Evolutionary conservation across 2,329 filamentous ascomycete species (phyloP).

Genomic region (Tolypocladium pustulatum): DNA sequence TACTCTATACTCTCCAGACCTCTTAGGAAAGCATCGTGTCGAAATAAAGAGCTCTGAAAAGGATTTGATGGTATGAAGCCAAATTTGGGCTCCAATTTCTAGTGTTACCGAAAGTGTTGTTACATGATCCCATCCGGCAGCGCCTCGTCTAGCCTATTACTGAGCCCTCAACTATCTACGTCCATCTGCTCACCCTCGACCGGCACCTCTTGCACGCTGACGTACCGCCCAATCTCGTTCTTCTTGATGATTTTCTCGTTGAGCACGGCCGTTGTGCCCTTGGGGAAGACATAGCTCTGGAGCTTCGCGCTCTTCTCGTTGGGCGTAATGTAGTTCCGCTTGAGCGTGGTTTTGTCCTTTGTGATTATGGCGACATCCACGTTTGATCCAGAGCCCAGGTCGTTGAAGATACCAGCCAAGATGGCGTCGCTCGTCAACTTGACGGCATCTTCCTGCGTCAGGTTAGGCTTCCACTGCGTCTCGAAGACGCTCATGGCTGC

Average conservation of each 20-base stretch:
- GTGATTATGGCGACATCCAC: conserved; percentile 96
- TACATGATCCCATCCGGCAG: background rate
- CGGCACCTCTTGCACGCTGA: conserved; percentile 79
- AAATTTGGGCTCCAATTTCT: conserved; percentile 1
- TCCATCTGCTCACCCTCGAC: conserved; percentile 62
- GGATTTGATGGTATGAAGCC: background rate
- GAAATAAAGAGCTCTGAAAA: too few species aligned
- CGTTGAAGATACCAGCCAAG: conserved; percentile 96
- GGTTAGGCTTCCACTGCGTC: conserved; percentile 76
- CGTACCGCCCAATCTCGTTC: conserved; percentile 88
- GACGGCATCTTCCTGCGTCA: conserved; percentile 73
- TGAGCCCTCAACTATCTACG: conserved; percentile 43
- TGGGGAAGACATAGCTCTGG: conserved; percentile 81
- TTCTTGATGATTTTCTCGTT: conserved; percentile 95
- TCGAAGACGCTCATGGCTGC: conserved; percentile 98
- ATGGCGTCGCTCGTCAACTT: conserved; percentile 79
- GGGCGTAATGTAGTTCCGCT: conserved; percentile 87
- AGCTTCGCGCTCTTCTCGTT: conserved; percentile 88
- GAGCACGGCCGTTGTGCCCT: conserved; percentile 89
- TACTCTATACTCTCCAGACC: background rate
- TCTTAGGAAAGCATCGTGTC: background rate
- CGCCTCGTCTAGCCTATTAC: background rate
- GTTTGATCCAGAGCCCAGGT: conserved; percentile 92
- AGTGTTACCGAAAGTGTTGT: background rate
- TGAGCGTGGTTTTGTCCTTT: conserved; percentile 83